Evolutionary conservation across 2,329 filamentous ascomycete genomes (phyloP), one percentile per base, ranked within the genome.

Genomic region (Juglanconis sp.): DNA sequence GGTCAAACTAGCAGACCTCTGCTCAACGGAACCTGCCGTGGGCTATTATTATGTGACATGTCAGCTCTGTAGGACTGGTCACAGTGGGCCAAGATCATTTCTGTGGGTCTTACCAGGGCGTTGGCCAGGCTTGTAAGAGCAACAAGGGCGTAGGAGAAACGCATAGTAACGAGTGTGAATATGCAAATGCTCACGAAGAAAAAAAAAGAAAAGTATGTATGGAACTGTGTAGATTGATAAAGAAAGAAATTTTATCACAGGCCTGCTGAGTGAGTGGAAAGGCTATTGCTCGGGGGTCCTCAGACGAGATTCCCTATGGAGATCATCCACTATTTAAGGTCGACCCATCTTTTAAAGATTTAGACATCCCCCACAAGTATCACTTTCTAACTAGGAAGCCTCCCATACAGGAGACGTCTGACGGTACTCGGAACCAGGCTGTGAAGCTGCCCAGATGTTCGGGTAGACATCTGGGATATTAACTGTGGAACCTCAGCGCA

Each of bases 91-190:
- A 32, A 24, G 9, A 11, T 24, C n/a, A 31, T 13, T 38, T 5
- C 5, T 7, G 11, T n/a, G 40, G 31, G 38, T 17, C 40, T 54
- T 53, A 63, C 53, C 42, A 63, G 32, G 53, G 57, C 61, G 3
- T 53, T 42, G 11, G 61, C 57, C 48, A 59, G 47, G 53, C 61
- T 35, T 17, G 57, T 11, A 24, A 63, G 42, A 17, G 53, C 53
- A 34, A 57, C 3, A 17, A 60, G 4, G 32, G 53, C 44, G 42
- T 55, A 60, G 31, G 57, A 57, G 57, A 63, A 60, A 57, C 50
- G 57, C 61, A 63, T 63, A 11, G 40, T 63, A 42, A 48, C 17
- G 32, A 32, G 17, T 47, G n/a, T 42, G 6, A 17, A 31, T 36
- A 17, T 48, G 54, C 8, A 13, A 46, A 40, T 58, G 54, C 40